phyloP scores from a whole-genome alignment of 2,329 filamentous ascomycete genomes.

The Ophiostoma pallidulum region DNA sequence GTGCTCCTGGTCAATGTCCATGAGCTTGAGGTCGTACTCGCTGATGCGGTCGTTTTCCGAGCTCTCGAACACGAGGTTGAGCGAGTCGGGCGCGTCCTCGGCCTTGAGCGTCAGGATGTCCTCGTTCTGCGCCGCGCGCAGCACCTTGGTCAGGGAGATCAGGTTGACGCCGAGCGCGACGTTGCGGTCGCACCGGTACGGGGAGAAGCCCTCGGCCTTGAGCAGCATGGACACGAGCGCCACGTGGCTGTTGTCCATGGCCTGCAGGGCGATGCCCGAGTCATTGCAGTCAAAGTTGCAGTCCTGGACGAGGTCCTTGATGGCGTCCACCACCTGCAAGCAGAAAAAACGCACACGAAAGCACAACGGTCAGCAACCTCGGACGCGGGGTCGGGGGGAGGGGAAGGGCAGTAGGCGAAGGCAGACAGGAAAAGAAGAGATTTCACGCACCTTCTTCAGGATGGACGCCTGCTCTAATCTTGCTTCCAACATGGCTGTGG shows the following conservation, averaged over 20 bases:
- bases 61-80: slow-evolving; percentile 95
- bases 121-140: slow-evolving; percentile 87
- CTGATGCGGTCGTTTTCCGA: slow-evolving; percentile 78
- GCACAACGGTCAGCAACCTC: no score
- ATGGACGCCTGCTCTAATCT: slow-evolving; percentile 87
- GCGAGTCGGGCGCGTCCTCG: slow-evolving; percentile 88
- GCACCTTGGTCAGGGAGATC: slow-evolving; percentile 90
- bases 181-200: slow-evolving; percentile 97
- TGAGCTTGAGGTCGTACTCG: slow-evolving; percentile 99
- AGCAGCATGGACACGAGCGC: slow-evolving; percentile 98
- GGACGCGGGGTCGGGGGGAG: no score
- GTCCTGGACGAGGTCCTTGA: slow-evolving; percentile 98
- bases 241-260: slow-evolving; percentile 99
- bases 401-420: no score
- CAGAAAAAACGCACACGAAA: no score
- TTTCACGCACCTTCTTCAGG: slow-evolving; percentile 82
- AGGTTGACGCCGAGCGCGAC: slow-evolving; percentile 97
- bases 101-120: slow-evolving; percentile 96
- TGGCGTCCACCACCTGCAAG: slow-evolving; percentile 83
- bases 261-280: slow-evolving; percentile 92
- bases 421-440: neutral
- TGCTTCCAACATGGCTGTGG: slow-evolving; percentile 77
- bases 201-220: slow-evolving; percentile 86
- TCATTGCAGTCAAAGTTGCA: slow-evolving; percentile 99
- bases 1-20: slow-evolving; percentile 99